These are phyloP conservation scores for Ophiostoma triangulosporum DNA, from an alignment of 2,329 filamentous ascomycete genomes.

Conservation along the genomic window DNA sequence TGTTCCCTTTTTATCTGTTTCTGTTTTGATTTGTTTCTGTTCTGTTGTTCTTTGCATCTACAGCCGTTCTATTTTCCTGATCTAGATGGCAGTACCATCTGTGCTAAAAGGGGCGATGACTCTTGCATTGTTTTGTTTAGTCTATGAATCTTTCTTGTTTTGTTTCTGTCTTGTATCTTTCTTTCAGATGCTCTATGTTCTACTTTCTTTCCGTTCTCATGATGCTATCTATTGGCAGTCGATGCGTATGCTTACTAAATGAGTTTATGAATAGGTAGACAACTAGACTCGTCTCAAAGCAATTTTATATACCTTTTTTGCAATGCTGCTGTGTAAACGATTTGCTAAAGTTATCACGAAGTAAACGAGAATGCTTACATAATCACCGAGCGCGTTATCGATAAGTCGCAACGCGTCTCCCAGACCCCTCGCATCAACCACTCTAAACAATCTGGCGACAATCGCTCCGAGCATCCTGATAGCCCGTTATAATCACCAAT, in stretches of 20 bases:
- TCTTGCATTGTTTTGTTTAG: not conserved
- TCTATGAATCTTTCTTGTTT: not conserved
- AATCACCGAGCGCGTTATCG: constrained; percentile 3
- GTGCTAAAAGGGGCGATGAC: not conserved
- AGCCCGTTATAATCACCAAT: no score
- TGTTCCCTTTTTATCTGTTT: not conserved
- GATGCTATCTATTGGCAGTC: no score
- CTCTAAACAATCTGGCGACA: not conserved
- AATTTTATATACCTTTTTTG: no score
- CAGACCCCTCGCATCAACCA: constrained; percentile 1
- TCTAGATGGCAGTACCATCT: not conserved
- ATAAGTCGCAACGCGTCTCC: constrained; percentile 7
- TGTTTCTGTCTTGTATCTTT: not conserved
- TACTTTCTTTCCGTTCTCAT: no score
- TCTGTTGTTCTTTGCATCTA: not conserved
- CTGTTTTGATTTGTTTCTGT: not conserved
- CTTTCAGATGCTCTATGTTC: no score
- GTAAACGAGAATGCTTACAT: not conserved
- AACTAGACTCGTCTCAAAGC: no score
- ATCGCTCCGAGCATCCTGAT: no score
- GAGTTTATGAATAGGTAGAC: no score
- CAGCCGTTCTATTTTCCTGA: not conserved
- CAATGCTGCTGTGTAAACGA: no score
- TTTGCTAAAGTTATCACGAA: no score
- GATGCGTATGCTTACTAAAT: no score